Evolutionary conservation across 345 rosid species (phyloP).

Genomic region (Eucalyptus sp.): DNA sequence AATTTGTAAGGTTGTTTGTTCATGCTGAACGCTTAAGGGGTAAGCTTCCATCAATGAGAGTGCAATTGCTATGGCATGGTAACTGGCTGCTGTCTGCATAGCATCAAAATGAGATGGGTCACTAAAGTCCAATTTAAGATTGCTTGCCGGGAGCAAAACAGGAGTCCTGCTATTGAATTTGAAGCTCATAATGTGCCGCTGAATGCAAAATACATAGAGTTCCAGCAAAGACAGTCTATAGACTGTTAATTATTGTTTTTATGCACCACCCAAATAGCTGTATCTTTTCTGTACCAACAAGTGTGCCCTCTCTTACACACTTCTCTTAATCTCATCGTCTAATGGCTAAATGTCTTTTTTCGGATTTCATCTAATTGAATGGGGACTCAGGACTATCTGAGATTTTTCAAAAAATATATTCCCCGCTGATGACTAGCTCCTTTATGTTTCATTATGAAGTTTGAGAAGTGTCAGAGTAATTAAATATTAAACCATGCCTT

Average conservation of each 20-base stretch:
- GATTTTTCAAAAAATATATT: neutral
- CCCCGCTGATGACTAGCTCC: neutral
- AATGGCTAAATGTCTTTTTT: neutral
- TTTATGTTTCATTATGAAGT: neutral
- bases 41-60: slow-evolving; percentile 98
- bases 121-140: neutral
- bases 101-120: slow-evolving; percentile 1
- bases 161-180: neutral
- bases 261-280: neutral
- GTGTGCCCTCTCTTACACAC: neutral
- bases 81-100: slow-evolving; percentile 95
- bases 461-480: neutral
- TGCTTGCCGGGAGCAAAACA: neutral
- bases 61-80: slow-evolving; percentile 99
- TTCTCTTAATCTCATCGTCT: neutral
- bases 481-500: too few relatives aligned
- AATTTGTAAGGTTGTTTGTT: slow-evolving; percentile 91
- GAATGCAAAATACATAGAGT: neutral
- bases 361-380: neutral
- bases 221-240: neutral
- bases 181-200: neutral
- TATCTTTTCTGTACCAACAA: neutral
- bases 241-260: neutral
- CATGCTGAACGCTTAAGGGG: slow-evolving; percentile 96
- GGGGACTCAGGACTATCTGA: neutral